Evolutionary conservation across 2,329 filamentous ascomycete genomes (phyloP), one percentile per base, ranked within the genome.

Genomic region (Exophiala sideris): DNA sequence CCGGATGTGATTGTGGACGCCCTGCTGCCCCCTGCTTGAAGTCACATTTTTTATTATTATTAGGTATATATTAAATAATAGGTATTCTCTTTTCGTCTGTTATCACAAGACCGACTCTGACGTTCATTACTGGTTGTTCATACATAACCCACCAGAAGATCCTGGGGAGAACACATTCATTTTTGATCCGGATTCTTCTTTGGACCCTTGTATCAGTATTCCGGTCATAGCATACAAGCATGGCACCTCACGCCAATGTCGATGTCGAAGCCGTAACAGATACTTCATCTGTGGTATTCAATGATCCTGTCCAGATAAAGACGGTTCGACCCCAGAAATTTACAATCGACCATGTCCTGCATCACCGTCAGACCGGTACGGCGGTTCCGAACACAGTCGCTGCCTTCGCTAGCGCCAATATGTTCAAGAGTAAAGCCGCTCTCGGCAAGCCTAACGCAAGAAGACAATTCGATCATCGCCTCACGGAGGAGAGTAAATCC

Each of bases 401-500:
- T 46, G 46, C 52, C 32, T 60, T 58, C 41, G 34, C 40, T 16
- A 47, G 59, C 32, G 56, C 62, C 52, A 24, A 59, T 18, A 42
- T 55, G 38, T 54, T 60, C 58, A 57, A 60, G 52, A 55, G 45
- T 49, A 49, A 71, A 69, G 65, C 64, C 34, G 73, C 71, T 52
- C 71, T 69, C 56, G 69, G 79, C 16, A 91, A 92, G 67, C 87
- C 88, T 3, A 86, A 85, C 66, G 88, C 2, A 90, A 86, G 70
- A 77, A 29, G 24, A 29, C 16, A 84, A 70, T 96, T 89, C 87
- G 88, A 95, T 67, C 81, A 80, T 65, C 78, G 82, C 53, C 71
- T 91, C 44, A 87, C 77, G 24, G 62, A 73, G 7, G 88, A 92
- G 68, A 82, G 81, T 58, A 76, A 78, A 54, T 69, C 79, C 24